Conservation (phyloP, 2,329 filamentous ascomycete genomes). For the Pleomassaria siparia region DNA sequence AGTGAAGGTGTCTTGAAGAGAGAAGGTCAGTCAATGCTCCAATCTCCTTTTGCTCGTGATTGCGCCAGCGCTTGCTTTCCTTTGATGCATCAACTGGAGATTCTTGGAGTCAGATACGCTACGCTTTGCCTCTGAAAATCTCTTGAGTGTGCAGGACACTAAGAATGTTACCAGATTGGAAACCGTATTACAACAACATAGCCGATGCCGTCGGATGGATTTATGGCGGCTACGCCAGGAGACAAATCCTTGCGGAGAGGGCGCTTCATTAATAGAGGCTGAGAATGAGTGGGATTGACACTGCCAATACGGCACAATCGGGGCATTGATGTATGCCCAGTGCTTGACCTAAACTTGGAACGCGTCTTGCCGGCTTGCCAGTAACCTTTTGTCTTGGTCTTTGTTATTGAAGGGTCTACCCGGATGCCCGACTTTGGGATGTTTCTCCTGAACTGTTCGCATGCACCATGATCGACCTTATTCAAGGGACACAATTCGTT, state of each 20-base stretch:
- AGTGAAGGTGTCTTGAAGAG: conserved; percentile 25
- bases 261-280: conserved; percentile 19
- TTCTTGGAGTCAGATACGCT: background rate
- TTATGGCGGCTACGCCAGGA: conserved; percentile 35
- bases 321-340: conserved; percentile 10
- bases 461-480: too few relatives aligned
- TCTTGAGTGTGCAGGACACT: background rate
- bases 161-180: conserved; percentile 28
- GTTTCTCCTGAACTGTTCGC: too few relatives aligned
- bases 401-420: too few relatives aligned
- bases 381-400: too few relatives aligned
- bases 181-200: conserved; percentile 38
- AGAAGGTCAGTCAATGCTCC: conserved; percentile 24
- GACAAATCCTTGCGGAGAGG: conserved; percentile 33
- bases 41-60: background rate
- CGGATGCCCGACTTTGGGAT: too few relatives aligned
- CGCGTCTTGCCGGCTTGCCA: too few relatives aligned
- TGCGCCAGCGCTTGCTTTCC: background rate
- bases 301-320: conserved; percentile 12
- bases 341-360: conserved; percentile 6
- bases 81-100: background rate
- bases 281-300: background rate
- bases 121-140: background rate
- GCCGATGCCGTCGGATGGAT: conserved; percentile 40
- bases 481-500: background rate